Base-by-base conservation (phyloP, 257 asterid genomes). In the Osmanthus fragrans region DNA sequence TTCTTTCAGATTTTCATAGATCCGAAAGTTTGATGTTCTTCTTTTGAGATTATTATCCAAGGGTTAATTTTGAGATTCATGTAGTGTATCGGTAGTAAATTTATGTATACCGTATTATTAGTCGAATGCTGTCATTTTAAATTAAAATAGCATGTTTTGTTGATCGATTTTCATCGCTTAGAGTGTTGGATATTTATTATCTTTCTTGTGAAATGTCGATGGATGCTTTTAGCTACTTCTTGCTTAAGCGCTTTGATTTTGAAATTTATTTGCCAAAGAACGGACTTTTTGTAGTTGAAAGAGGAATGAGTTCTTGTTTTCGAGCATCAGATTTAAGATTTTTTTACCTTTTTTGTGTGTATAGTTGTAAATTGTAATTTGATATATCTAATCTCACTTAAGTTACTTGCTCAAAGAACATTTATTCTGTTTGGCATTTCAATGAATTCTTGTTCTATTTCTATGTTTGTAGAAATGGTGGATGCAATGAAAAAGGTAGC, bases 401-500 rank as follows among this genome's bases (percentile, higher is more conserved):
- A 13, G 5, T 13, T 45, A 3, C 19, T 15, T 45, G 49, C 49
- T 40, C 11, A 40, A 9, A 40, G 13, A 13, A 45, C 19, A 45
- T 12, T 12, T 12, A 13, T 45, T 15, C 54, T 3, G 54, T 45
- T 45, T 45, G 54, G 13, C 19, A 45, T 45, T 40, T 45, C 54
- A 45, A 15, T 45, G 54, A 45, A 45, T 13, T 45, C 54, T 45
- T 12, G 54, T 45, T 45, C 54, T 13, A 45, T 45, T 45, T 45
- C 19, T 15, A 12, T 45, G 54, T 18, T 54, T 54, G 23, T 54
- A 78, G 77, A 78, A 76, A 78, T 78, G 81, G 81, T 78, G 11
- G 77, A 78, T 60, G 81, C 81, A 2, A 78, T 78, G 81, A 78
- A 71, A 45, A 60, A 25, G 42, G 73, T 71, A 33, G 77, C 81